Conservation (phyloP, 352 stramenopile species). For the Pythium rhizo-oryzae region DNA sequence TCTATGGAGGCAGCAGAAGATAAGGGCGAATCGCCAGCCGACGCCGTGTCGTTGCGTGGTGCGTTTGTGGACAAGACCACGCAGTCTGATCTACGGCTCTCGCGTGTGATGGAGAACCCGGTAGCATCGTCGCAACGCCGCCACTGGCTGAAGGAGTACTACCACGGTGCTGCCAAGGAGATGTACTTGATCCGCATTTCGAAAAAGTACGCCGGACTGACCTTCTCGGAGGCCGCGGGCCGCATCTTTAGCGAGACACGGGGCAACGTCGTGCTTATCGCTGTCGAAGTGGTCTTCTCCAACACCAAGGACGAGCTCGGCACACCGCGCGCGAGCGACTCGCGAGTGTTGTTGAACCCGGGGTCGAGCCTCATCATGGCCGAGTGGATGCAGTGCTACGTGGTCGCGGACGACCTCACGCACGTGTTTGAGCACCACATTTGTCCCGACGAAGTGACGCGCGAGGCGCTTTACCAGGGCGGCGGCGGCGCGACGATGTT, state of each 20-base stretch:
- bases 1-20: constrained; percentile 14
- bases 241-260: constrained; percentile 70
- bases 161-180: constrained; percentile 75
- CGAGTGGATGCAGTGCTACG: constrained; percentile 84
- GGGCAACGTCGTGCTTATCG: constrained; percentile 76
- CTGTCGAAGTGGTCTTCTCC: constrained; percentile 74
- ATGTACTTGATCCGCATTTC: constrained; percentile 86
- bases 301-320: constrained; percentile 32
- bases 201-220: constrained; percentile 73
- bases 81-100: constrained; percentile 16
- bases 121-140: constrained; percentile 6
- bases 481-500: constrained; percentile 40
- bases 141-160: constrained; percentile 77
- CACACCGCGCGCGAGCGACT: constrained; percentile 37
- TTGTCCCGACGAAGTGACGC: constrained; percentile 46
- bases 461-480: constrained; percentile 43
- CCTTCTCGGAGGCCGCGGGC: constrained; percentile 61
- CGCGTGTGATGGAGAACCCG: constrained; percentile 7
- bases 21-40: background rate
- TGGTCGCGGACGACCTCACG: constrained; percentile 81
- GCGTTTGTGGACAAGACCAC: constrained; percentile 29
- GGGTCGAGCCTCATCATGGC: constrained; percentile 73
- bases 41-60: constrained; percentile 27
- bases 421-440: constrained; percentile 60
- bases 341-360: constrained; percentile 77